Percentiles rank a stretch among this genome's conserved stretches.
These are phyloP conservation scores for Aureobasidium sp. DNA, from an alignment of 2,329 filamentous ascomycete genomes.

Conservation along the genomic window DNA sequence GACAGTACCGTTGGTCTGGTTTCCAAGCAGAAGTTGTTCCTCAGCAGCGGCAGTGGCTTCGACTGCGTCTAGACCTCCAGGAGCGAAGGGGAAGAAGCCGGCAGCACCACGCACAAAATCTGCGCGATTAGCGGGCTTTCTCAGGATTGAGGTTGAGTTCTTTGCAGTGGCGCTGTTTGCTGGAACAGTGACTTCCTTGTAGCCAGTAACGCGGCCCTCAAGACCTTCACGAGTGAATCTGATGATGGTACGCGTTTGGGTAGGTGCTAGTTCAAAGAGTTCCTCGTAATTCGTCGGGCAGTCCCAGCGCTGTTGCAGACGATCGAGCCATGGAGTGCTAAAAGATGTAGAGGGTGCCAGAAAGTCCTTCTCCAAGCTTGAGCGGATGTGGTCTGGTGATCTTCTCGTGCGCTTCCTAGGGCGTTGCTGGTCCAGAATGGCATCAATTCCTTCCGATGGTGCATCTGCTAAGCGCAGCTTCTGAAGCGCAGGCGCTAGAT, in stretches of 20 bases:
- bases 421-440: conserved; percentile 49
- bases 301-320: conserved; percentile 86
- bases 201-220: conserved; percentile 86
- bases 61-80: conserved; percentile 79
- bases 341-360: conserved; percentile 74
- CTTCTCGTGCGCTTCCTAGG: conserved; percentile 48
- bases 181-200: conserved; percentile 88
- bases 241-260: conserved; percentile 90
- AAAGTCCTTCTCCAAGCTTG: conserved; percentile 70
- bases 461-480: conserved; percentile 4
- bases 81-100: conserved; percentile 90
- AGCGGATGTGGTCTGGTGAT: conserved; percentile 55
- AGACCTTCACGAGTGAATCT: conserved; percentile 86
- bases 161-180: conserved; percentile 86
- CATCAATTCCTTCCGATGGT: conserved; percentile 42
- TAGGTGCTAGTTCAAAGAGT: conserved; percentile 79
- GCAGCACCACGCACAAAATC: conserved; percentile 91
- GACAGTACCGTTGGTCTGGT: conserved; percentile 36
- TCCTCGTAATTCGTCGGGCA: conserved; percentile 71
- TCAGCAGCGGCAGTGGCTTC: conserved; percentile 80
- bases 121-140: conserved; percentile 77
- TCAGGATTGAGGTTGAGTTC: conserved; percentile 81
- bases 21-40: conserved; percentile 53
- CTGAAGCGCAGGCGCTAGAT: conserved; percentile 2
- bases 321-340: conserved; percentile 78